Evolutionary conservation across 176 grass and related monocot species (phyloP), one percentile per base, ranked within the genome.

Genomic region (Avena sativa): DNA sequence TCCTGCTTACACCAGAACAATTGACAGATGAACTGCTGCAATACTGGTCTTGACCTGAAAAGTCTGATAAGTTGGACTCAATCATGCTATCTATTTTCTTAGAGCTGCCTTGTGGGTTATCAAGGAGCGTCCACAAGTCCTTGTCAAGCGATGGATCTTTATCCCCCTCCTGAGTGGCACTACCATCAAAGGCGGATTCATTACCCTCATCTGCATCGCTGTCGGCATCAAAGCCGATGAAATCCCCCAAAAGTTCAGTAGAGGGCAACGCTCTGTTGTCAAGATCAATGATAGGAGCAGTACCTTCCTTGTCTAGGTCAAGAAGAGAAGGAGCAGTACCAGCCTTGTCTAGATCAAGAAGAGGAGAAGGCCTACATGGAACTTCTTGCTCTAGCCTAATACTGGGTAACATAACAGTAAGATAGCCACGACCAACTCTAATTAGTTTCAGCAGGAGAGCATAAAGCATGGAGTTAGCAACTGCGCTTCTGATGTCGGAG

Each of bases 401-500:
- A 84, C 80, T 89, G 64, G 48, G 74, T 77, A 87, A 84, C 75
- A 87, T 4, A 6, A 84, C 17, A 20, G 74, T 44, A 68, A 89
- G 68, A 87, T 89, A 92, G 6, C 83, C 83, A 49, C 79, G 12
- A 69, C 66, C 46, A 77, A 61, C 38, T 83, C 59, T 83, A 40
- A 84, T 40, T 57, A 92, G 51, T 79, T 81, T 92, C 19, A 87
- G 67, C 49, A 89, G 75, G 51, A 87, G 20, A 50, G 74, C 5
- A 15, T 48, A 83, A 50, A 76, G 19, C 13, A 25, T 5, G 60
- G 87, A 84, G 80, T 55, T 84, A 92, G 75, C 87, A 92, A 76
- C 68, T 92, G 43, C 87, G 87, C 52, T 92, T 92, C 43, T 92
- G 44, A 84, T 79, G 91, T 74, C 84, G 87, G 65, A 92, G 80